Conservation (phyloP, 192 early-diverging fungal genomes). For the Umbelopsis ramanniana region DNA sequence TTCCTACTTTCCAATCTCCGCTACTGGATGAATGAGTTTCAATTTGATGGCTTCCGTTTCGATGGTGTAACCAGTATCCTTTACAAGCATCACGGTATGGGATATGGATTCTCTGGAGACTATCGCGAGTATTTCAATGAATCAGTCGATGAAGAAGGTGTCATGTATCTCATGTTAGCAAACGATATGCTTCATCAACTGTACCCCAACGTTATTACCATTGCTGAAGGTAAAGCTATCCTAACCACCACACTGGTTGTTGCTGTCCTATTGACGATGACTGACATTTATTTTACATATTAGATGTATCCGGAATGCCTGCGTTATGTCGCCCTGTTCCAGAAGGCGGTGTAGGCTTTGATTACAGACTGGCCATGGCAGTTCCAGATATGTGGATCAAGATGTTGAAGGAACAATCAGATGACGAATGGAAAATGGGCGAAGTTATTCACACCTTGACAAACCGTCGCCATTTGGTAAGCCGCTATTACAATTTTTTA, state of each 20-base stretch:
- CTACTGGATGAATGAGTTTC: conserved; percentile 90
- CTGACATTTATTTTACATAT: too few relatives aligned
- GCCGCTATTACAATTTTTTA: not conserved
- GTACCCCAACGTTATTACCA: conserved; percentile 81
- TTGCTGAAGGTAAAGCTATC: conserved; percentile 79
- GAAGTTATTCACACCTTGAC: conserved; percentile 85
- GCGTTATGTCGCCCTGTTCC: conserved; percentile 81
- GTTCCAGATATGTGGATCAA: conserved; percentile 99
- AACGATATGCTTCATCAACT: conserved; percentile 84
- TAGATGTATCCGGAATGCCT: conserved; percentile 99
- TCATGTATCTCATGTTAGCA: conserved; percentile 91
- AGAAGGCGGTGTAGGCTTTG: conserved; percentile 96
- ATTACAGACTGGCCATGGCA: conserved; percentile 96
- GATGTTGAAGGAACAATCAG: conserved; percentile 85
- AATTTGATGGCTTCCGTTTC: conserved; percentile 97
- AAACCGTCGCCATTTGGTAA: conserved; percentile 85
- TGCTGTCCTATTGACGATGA: too few relatives aligned
- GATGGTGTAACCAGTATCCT: conserved; percentile 98
- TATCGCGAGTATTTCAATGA: conserved; percentile 96
- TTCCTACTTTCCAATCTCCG: conserved; percentile 95
- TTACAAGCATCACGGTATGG: conserved; percentile 95
- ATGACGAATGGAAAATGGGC: conserved; percentile 93
- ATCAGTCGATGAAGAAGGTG: conserved; percentile 79
- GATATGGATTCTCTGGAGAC: conserved; percentile 88
- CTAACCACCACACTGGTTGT: too few relatives aligned